Evolutionary conservation across 768 basidiomycete genomes (phyloP), one percentile per base, ranked within the genome.

Genomic region (Grammothele lineata): DNA sequence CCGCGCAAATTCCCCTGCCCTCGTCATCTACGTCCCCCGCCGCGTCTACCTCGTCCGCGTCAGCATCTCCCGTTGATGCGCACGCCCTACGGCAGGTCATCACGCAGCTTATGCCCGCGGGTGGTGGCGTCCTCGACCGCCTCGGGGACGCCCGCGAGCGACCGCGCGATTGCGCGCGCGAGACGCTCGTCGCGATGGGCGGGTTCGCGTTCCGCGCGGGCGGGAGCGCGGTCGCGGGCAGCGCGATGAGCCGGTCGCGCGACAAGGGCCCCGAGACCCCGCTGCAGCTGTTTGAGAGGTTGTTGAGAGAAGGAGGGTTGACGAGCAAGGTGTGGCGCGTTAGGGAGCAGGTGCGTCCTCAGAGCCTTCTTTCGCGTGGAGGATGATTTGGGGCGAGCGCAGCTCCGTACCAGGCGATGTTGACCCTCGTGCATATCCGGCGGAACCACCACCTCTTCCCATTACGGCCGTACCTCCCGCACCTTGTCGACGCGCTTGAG

Each of bases 311-410:
- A 56, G 70, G 61, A 5, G 92, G 86, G 3, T 64, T 94, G 32
- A 69, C 68, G 35, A 91, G 87, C 66, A 94, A 93, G 70, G 84
- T 85, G 7, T 85, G 85, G 80, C 85, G 85, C 65, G 83, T 90
- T 30, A 74, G 87, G 44, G 92, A 95, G 65, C 92, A 92, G 76
- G 90, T 86, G 61, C 57, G 81, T 66, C 26, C 38, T 8, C 30
- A 14, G 8, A 7, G 27, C 14, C 27, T 30, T 30, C 27, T 30
- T 30, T 8, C 40, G 19, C 30, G 27, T 21, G 26, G 23, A 47
- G 24, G n/a, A 26, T 40, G 26, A n/a, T 15, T 22, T 9, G 24
- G 35, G 6, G 18, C 18, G 35, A n/a, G 35, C 18, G 39, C 25
- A 19, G 22, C 27, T 30, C 27, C 27, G 27, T 7, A 30, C 27